A percentile compares a stretch with the other conserved stretches of the same genome.
phyloP scores from a whole-genome alignment of 768 basidiomycete genomes.

The Cyathus striatus region DNA sequence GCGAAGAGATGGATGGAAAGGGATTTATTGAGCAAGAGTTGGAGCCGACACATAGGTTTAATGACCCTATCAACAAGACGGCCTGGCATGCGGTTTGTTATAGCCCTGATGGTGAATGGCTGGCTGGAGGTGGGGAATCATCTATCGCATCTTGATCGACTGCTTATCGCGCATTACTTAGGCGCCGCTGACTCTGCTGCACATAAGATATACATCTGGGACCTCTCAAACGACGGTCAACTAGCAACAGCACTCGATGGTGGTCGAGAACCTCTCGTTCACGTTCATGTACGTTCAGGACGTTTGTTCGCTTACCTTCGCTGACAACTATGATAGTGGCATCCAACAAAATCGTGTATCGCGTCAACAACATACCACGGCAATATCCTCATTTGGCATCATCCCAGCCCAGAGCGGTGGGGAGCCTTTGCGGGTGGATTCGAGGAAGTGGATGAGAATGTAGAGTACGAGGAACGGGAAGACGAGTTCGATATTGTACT shows the following conservation, averaged over 20 bases:
- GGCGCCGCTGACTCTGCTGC: conserved; percentile 89
- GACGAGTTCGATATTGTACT: conserved; percentile 95
- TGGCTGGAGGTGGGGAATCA: conserved; percentile 71
- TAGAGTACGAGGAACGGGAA: conserved; percentile 92
- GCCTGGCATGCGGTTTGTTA: conserved; percentile 93
- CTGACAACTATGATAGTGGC: conserved; percentile 71
- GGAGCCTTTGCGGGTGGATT: conserved; percentile 98
- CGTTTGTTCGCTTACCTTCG: not conserved
- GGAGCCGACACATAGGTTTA: conserved; percentile 74
- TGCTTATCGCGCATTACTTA: conserved; percentile 13
- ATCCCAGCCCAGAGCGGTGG: conserved; percentile 82
- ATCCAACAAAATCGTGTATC: conserved; percentile 71
- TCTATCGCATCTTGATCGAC: no score
- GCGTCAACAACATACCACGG: conserved; percentile 81
- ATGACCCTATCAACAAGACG: conserved; percentile 85
- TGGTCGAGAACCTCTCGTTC: conserved; percentile 82
- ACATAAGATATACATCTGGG: conserved; percentile 98
- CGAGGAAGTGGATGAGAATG: conserved; percentile 97
- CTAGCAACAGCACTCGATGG: conserved; percentile 90
- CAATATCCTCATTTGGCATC: conserved; percentile 82
- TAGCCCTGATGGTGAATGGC: conserved; percentile 92
- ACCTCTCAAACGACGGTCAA: conserved; percentile 81
- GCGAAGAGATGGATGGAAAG: not conserved
- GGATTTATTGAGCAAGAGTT: conserved; percentile 59
- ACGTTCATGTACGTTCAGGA: conserved; percentile 72